These are phyloP conservation scores for Eucalyptus pauciflora DNA, from an alignment of 345 rosid species.

Conservation along the genomic window DNA sequence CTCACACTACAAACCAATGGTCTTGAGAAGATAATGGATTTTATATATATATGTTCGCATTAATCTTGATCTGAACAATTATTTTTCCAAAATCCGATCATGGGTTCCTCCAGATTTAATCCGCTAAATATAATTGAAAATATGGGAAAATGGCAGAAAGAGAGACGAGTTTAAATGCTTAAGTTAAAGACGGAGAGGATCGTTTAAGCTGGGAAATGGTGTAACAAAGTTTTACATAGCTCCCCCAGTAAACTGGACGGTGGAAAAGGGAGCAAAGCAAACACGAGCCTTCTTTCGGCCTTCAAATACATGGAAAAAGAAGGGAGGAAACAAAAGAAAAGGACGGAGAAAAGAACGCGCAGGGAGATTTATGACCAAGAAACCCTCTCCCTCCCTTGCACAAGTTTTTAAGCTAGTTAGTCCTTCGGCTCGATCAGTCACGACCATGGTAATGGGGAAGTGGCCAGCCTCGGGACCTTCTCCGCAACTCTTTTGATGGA, in stretches of 20 bases:
- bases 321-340: not conserved
- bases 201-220: not conserved
- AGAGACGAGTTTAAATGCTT: not conserved
- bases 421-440: not conserved
- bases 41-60: not conserved
- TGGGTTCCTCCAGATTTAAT: not conserved
- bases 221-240: not conserved
- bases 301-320: not conserved
- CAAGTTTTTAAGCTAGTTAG: not conserved
- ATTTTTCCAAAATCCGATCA: not conserved
- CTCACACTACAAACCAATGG: not conserved
- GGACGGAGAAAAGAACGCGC: not conserved
- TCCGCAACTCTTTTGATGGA: not conserved
- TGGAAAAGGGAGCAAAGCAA: not conserved
- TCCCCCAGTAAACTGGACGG: not conserved
- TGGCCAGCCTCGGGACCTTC: not conserved
- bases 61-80: not conserved
- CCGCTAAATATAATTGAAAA: not conserved
- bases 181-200: not conserved
- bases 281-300: conserved; percentile 2
- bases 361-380: not conserved
- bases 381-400: not conserved
- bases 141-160: not conserved
- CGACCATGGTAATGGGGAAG: not conserved
- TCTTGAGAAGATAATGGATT: not conserved